Evolutionary conservation across 345 rosid genomes (phyloP).

Genomic region (Viola odorata): DNA sequence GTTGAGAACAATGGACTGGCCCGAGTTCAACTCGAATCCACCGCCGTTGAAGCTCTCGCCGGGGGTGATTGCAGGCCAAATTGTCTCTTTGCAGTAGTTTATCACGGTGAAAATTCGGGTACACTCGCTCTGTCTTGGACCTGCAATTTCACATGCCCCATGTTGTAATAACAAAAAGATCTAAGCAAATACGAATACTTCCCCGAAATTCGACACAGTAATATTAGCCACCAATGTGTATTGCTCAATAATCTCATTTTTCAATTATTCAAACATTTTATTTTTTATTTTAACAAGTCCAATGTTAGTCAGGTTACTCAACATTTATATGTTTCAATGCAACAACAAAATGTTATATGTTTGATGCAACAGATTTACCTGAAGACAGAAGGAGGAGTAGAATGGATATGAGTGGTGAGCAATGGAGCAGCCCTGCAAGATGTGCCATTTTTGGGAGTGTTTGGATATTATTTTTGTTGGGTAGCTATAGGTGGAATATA

Average conservation of each 20-base stretch:
- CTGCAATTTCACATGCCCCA: constrained; percentile 21
- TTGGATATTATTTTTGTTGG: too few relatives aligned
- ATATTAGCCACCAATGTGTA: too few relatives aligned
- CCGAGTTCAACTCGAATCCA: constrained; percentile 56
- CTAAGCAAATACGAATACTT: background rate
- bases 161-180: background rate
- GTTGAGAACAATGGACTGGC: constrained; percentile 50
- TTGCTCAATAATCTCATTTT: too few relatives aligned
- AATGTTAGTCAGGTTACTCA: too few relatives aligned
- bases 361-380: too few relatives aligned
- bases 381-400: constrained; percentile 28
- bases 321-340: too few relatives aligned
- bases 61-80: constrained; percentile 71
- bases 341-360: background rate
- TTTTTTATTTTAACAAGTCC: too few relatives aligned
- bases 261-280: background rate
- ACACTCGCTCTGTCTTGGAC: constrained; percentile 31
- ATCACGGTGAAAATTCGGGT: constrained; percentile 57
- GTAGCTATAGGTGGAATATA: constrained; percentile 6
- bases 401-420: constrained; percentile 26
- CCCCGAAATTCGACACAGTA: too few relatives aligned
- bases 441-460: constrained; percentile 29
- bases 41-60: constrained; percentile 71
- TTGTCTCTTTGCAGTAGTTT: constrained; percentile 56
- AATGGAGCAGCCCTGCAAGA: constrained; percentile 7